phyloP scores from a whole-genome alignment of 1,284 basidiomycete species.

The Polyporus tsugae region DNA sequence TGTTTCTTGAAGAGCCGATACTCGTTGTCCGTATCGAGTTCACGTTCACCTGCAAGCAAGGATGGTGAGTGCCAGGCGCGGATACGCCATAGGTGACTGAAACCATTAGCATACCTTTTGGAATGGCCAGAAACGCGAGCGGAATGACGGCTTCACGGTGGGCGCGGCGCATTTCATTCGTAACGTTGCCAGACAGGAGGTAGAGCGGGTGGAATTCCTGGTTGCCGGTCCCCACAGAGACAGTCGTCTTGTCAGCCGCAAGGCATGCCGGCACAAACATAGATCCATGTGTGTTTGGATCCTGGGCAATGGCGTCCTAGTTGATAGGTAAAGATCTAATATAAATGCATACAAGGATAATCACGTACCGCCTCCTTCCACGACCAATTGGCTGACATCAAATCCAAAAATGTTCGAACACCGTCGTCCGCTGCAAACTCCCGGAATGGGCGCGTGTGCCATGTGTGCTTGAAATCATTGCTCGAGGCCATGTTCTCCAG shows the following conservation, averaged over 20 bases:
- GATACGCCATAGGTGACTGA: too few relatives aligned
- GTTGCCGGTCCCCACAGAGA: slow-evolving; percentile 36
- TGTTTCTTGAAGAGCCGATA: slow-evolving; percentile 25
- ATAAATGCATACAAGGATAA: too few relatives aligned
- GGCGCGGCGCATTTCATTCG: slow-evolving; percentile 31
- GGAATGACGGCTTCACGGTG: slow-evolving; percentile 30
- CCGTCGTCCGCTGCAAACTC: too few relatives aligned
- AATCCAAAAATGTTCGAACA: too few relatives aligned
- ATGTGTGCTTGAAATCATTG: too few relatives aligned
- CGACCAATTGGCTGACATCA: too few relatives aligned
- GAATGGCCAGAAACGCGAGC: slow-evolving; percentile 33
- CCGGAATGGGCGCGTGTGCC: too few relatives aligned
- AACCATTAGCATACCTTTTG: too few relatives aligned
- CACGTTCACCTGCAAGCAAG: slow-evolving; percentile 10
- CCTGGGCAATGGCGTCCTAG: slow-evolving; percentile 23
- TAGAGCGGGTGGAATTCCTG: slow-evolving; percentile 37
- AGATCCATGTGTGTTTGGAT: slow-evolving; percentile 24
- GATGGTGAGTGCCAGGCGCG: too few relatives aligned
- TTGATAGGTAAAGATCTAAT: too few relatives aligned
- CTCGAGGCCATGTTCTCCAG: slow-evolving; percentile 22
- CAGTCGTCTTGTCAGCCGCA: slow-evolving; percentile 37
- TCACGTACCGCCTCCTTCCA: slow-evolving; percentile 10
- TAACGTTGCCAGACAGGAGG: slow-evolving; percentile 29
- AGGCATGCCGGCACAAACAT: slow-evolving; percentile 31
- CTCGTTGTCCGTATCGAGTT: slow-evolving; percentile 3